These are phyloP conservation scores for Aspergillus udagawae DNA, from an alignment of 2,329 filamentous ascomycete species.

Conservation along the genomic window DNA sequence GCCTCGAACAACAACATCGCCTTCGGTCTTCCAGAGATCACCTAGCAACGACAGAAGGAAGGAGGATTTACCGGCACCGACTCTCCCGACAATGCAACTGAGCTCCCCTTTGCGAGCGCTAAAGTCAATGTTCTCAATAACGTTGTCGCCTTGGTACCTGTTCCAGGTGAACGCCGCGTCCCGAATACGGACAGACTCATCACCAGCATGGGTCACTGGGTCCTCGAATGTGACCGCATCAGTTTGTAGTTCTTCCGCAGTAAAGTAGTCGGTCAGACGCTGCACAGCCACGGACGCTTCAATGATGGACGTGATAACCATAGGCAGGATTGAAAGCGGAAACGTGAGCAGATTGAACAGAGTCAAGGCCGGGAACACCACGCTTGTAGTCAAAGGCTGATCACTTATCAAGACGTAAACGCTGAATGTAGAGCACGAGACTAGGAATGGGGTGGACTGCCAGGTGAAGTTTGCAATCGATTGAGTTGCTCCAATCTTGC, in stretches of 20 bases:
- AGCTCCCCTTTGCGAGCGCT: slow-evolving; percentile 88
- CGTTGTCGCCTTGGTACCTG: slow-evolving; percentile 64
- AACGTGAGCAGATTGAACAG: slow-evolving; percentile 96
- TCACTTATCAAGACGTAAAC: slow-evolving; percentile 86
- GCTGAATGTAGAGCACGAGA: slow-evolving; percentile 93
- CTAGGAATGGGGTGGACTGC: slow-evolving; percentile 95
- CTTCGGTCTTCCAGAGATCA: slow-evolving; percentile 84
- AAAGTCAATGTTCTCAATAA: slow-evolving; percentile 80
- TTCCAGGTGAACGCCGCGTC: slow-evolving; percentile 95
- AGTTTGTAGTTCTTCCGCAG: slow-evolving; percentile 81
- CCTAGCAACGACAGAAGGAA: slow-evolving; percentile 84
- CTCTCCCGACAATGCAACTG: slow-evolving; percentile 86
- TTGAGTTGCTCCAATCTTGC: slow-evolving; percentile 92
- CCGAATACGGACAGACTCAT: slow-evolving; percentile 78
- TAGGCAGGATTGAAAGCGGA: slow-evolving; percentile 86
- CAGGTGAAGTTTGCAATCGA: slow-evolving; percentile 96
- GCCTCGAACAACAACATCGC: slow-evolving; percentile 77
- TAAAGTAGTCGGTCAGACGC: slow-evolving; percentile 79
- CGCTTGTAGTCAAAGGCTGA: slow-evolving; percentile 80
- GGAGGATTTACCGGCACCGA: slow-evolving; percentile 94
- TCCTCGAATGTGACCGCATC: slow-evolving; percentile 72
- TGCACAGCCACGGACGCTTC: slow-evolving; percentile 91
- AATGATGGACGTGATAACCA: slow-evolving; percentile 96
- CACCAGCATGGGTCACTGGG: slow-evolving; percentile 69
- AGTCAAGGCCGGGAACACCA: slow-evolving; percentile 89